Evolutionary conservation across 768 basidiomycete species (phyloP), one percentile per base, ranked within the genome.

Genomic region (Harrya chromipes): DNA sequence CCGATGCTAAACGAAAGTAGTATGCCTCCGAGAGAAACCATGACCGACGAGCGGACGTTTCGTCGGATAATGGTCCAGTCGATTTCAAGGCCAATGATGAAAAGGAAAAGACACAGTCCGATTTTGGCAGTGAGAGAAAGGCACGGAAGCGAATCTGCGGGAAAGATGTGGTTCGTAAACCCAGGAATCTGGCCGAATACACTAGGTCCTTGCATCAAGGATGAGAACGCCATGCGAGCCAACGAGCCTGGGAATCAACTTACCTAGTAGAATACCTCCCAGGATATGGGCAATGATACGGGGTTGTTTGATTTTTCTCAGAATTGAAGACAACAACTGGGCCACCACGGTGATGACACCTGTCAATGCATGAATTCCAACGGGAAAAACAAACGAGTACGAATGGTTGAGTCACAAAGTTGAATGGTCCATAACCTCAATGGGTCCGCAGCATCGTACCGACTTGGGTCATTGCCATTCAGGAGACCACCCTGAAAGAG

Each of bases 11-110:
- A 97, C 0, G 95, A 95, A 2, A 98, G 59, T 6, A 81, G 61
- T 78, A 97, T 90, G 3, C 94, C 94, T 0, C 84, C 87, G 1
- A 87, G 56, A 0, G 90, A 85, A 44, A 97, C 83, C 1, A 82
- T 75, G 3, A 70, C 69, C 1, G 86, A 88, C 9, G 83, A 71
- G 6, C 81, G 76, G 1, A 79, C 82, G 72, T 90, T 88, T 34
- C 86, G 83, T 58, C 78, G 84, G 68, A 97, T 85, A 49, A 97
- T 74, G 4, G 73, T 70, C 0, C 76, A 71, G 51, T 98, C 95
- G 49, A 97, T 93, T 72, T 90, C 90, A 21, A 95, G 82, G 3
- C 95, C 95, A 33, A 97, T 85, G 51, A 97, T 79, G 72, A 97
- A 97, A 16, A 97, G 79, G 70, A 92, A 93, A 39, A 92, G 79